Conservation (phyloP, 1,139 yeast genomes). For the Lodderomyces jiufengensis region DNA sequence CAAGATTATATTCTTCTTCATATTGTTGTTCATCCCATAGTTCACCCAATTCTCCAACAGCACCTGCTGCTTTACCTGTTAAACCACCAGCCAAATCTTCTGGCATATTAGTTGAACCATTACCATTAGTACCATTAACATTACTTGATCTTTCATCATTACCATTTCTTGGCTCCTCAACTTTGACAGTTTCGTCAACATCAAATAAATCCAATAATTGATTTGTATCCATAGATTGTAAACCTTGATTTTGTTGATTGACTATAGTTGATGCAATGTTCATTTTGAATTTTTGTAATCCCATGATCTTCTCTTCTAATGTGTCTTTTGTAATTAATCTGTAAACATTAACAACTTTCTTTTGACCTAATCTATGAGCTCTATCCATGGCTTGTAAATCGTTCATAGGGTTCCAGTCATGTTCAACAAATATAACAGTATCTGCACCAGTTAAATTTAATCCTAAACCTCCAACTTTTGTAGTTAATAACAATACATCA, state of each 20-base stretch:
- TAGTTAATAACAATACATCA: slow-evolving; percentile 85
- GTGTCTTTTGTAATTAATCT: slow-evolving; percentile 90
- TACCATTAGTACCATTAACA: slow-evolving; percentile 21
- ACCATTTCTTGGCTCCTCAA: slow-evolving; percentile 12
- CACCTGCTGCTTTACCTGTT: slow-evolving; percentile 62
- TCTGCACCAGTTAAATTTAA: slow-evolving; percentile 97
- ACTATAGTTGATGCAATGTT: slow-evolving; percentile 95
- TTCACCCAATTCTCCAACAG: slow-evolving; percentile 86
- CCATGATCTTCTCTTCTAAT: slow-evolving; percentile 97
- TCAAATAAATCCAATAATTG: slow-evolving; percentile 89
- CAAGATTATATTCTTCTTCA: slow-evolving; percentile 94
- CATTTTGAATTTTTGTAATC: slow-evolving; percentile 94
- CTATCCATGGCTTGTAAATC: slow-evolving; percentile 99
- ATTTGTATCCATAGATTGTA: slow-evolving; percentile 94
- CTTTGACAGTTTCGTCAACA: slow-evolving; percentile 54
- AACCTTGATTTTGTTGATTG: slow-evolving; percentile 93
- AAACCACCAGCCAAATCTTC: slow-evolving; percentile 63
- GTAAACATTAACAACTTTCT: slow-evolving; percentile 93
- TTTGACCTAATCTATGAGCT: slow-evolving; percentile 97
- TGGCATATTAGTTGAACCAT: slow-evolving; percentile 24
- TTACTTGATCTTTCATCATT: slow-evolving; percentile 21
- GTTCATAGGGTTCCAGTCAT: slow-evolving; percentile 99
- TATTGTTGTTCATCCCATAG: slow-evolving; percentile 96
- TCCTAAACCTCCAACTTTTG: slow-evolving; percentile 98
- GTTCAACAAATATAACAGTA: slow-evolving; percentile 96